phyloP scores from a whole-genome alignment of 164 flowering plant species.

The Stephania cephalantha region DNA sequence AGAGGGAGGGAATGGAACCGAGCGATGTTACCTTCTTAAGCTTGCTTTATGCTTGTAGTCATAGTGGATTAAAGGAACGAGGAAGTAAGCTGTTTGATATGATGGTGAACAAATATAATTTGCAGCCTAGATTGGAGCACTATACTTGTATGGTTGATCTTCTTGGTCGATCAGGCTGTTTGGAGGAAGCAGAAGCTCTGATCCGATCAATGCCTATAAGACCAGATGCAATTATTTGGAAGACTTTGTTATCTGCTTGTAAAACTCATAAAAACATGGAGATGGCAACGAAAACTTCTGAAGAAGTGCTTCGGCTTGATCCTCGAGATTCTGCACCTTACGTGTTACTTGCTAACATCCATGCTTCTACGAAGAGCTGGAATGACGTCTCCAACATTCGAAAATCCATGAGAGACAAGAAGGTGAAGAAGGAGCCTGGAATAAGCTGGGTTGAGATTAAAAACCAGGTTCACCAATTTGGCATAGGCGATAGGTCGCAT shows the following conservation, averaged over 20 bases:
- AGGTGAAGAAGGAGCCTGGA: slow-evolving; percentile 75
- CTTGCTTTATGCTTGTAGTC: slow-evolving; percentile 69
- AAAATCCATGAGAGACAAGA: slow-evolving; percentile 48
- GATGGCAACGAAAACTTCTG: slow-evolving; percentile 49
- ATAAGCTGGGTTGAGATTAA: no score
- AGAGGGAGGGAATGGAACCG: slow-evolving; percentile 37
- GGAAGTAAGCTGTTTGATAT: slow-evolving; percentile 41
- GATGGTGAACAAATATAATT: slow-evolving; percentile 42
- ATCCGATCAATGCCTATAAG: slow-evolving; percentile 61
- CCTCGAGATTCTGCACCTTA: slow-evolving; percentile 61
- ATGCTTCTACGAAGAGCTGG: slow-evolving; percentile 60
- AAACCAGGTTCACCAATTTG: no score
- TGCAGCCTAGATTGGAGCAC: slow-evolving; percentile 56
- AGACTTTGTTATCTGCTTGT: slow-evolving; percentile 70
- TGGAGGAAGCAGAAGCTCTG: slow-evolving; percentile 58
- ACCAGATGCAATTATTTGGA: slow-evolving; percentile 63
- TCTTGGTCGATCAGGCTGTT: slow-evolving; percentile 58
- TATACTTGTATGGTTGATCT: slow-evolving; percentile 74
- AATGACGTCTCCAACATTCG: slow-evolving; percentile 51
- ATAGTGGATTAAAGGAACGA: slow-evolving; percentile 58
- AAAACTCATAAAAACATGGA: slow-evolving; percentile 59
- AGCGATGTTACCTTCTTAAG: slow-evolving; percentile 69
- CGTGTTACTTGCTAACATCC: slow-evolving; percentile 57
- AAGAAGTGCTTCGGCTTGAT: slow-evolving; percentile 43
- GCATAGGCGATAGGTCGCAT: no score